These are phyloP conservation scores for Mycena citricolor DNA, from an alignment of 1,284 basidiomycete species.

Conservation along the genomic window DNA sequence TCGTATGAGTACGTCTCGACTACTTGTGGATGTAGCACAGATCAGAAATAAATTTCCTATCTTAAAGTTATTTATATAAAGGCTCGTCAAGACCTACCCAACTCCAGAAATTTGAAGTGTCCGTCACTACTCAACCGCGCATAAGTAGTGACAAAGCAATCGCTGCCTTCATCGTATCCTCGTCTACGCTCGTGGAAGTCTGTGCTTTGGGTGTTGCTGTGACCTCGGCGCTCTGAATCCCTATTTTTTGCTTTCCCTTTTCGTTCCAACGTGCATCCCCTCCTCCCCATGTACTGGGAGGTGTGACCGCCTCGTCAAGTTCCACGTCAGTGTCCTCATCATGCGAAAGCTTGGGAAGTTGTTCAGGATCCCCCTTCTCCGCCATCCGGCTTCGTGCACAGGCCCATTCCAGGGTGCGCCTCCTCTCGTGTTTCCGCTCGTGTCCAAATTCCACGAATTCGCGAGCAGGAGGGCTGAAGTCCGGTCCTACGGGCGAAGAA, in stretches of 20 bases:
- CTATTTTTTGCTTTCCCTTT: not conserved
- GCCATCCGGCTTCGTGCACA: slow-evolving; percentile 43
- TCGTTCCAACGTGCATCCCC: slow-evolving; percentile 14
- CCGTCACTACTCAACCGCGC: slow-evolving; percentile 13
- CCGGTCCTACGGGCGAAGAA: slow-evolving; percentile 58
- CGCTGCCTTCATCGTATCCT: slow-evolving; percentile 23
- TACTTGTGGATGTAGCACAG: no score
- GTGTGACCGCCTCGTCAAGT: slow-evolving; percentile 24
- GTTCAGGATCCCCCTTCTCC: slow-evolving; percentile 8
- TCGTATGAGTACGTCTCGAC: no score
- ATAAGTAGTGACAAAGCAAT: slow-evolving; percentile 22
- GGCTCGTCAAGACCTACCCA: no score
- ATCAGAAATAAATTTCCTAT: no score
- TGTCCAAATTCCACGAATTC: slow-evolving; percentile 55
- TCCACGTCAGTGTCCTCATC: slow-evolving; percentile 24
- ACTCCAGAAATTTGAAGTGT: no score
- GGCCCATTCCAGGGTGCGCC: slow-evolving; percentile 69
- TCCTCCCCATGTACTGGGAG: slow-evolving; percentile 21
- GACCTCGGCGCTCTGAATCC: not conserved
- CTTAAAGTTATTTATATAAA: no score
- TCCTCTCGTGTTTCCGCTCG: slow-evolving; percentile 37
- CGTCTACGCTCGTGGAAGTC: slow-evolving; percentile 16
- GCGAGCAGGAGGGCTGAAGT: slow-evolving; percentile 47
- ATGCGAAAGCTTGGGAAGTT: slow-evolving; percentile 7
- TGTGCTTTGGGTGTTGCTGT: not conserved